These are phyloP conservation scores for Cyclotella choctawhatcheeana DNA, from an alignment of 108 stramenopile species.

Conservation along the genomic window DNA sequence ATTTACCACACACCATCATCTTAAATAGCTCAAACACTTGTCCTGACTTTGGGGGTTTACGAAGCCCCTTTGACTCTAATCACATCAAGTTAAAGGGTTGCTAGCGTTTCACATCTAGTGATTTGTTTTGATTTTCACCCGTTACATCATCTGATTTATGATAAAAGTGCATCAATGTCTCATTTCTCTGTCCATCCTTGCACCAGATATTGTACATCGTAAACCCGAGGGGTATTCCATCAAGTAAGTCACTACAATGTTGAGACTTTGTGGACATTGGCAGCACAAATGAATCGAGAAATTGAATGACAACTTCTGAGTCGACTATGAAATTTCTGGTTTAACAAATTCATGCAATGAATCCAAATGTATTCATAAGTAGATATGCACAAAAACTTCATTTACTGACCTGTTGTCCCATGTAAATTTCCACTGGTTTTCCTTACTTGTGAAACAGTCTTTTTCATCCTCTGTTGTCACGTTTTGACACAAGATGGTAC, in stretches of 20 bases:
- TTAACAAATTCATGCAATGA: too few species aligned
- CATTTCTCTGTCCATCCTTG: neutral
- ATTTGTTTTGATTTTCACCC: too few species aligned
- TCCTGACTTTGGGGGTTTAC: too few species aligned
- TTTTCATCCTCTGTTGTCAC: constrained; percentile 5
- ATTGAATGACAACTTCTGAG: constrained; percentile 2
- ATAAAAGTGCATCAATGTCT: neutral
- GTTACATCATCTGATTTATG: too few species aligned
- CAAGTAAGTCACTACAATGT: constrained; percentile 3
- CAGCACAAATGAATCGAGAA: constrained; percentile 7
- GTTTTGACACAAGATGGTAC: constrained; percentile 12
- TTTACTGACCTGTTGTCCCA: constrained; percentile 27
- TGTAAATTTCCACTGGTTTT: neutral
- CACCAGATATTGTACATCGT: constrained; percentile 25
- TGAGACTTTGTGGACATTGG: neutral
- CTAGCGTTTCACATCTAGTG: too few species aligned
- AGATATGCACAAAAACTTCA: too few species aligned
- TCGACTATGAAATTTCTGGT: constrained; percentile 23
- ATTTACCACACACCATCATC: too few species aligned
- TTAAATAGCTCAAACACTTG: too few species aligned
- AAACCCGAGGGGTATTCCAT: neutral
- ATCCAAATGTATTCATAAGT: too few species aligned
- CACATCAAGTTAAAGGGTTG: too few species aligned
- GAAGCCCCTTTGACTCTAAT: too few species aligned
- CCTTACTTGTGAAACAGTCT: constrained; percentile 7